Conservation (phyloP, 1,284 basidiomycete genomes). For the Dichomitus squalens region DNA sequence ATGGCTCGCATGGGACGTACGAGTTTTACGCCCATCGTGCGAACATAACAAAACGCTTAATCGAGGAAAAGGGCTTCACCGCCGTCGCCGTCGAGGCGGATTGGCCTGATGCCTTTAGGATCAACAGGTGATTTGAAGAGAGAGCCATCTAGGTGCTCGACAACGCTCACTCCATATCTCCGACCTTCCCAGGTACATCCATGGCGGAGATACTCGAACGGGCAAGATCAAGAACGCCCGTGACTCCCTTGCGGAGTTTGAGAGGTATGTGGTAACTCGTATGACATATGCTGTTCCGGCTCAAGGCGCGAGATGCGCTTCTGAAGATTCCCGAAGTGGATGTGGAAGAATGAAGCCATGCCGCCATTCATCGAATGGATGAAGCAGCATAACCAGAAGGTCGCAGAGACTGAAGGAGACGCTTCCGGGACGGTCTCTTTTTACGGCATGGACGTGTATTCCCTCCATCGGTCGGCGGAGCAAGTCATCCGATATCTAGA, state of each 20-base stretch:
- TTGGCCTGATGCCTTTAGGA: slow-evolving; percentile 33
- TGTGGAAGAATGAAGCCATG: slow-evolving; percentile 37
- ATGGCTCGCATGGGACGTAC: slow-evolving; percentile 34
- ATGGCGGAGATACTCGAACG: slow-evolving; percentile 20
- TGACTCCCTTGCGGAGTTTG: slow-evolving; percentile 27
- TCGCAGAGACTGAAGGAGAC: slow-evolving; percentile 21
- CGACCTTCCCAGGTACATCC: slow-evolving; percentile 26
- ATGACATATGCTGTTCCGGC: background rate
- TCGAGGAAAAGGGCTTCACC: slow-evolving; percentile 34
- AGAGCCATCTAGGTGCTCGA: background rate
- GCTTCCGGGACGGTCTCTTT: slow-evolving; percentile 27
- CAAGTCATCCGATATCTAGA: slow-evolving; percentile 32
- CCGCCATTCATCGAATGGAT: slow-evolving; percentile 30
- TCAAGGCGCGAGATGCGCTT: background rate
- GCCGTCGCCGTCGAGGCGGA: slow-evolving; percentile 34
- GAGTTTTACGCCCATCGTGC: slow-evolving; percentile 36
- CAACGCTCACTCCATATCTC: background rate
- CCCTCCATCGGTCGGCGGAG: slow-evolving; percentile 29
- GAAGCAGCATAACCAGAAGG: slow-evolving; percentile 24
- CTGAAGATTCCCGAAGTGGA: slow-evolving; percentile 33
- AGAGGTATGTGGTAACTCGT: slow-evolving; percentile 19
- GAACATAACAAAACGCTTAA: slow-evolving; percentile 33
- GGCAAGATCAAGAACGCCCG: slow-evolving; percentile 21
- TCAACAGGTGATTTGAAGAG: slow-evolving; percentile 28
- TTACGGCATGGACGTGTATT: slow-evolving; percentile 35